A percentile compares a stretch with the other conserved stretches of the same genome.
Evolutionary conservation across 495 filamentous ascomycete genomes (phyloP).

Genomic region (Oleoguttula mirabilis): DNA sequence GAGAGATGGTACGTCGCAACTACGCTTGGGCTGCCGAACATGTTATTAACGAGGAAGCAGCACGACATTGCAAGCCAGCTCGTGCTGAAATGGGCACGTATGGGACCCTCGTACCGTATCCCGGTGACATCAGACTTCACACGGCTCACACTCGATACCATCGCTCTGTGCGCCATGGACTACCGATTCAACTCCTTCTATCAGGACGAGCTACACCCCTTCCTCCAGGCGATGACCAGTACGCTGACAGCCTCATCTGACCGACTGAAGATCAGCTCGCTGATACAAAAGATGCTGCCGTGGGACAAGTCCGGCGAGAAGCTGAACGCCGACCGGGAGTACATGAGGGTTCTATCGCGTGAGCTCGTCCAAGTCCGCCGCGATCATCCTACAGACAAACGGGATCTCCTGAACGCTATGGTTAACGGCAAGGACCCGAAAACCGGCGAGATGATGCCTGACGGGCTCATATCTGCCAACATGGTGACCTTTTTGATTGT

Average conservation of each 20-base stretch:
- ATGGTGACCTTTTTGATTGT: conserved; percentile 24
- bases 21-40: background rate
- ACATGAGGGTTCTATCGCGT: conserved; percentile 42
- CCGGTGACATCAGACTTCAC: conserved; percentile 62
- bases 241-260: conserved; percentile 44
- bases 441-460: conserved; percentile 20
- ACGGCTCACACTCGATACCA: conserved; percentile 58
- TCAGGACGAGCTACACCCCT: conserved; percentile 52
- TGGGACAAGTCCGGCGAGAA: conserved; percentile 7
- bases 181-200: conserved; percentile 69
- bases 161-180: conserved; percentile 56
- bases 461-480: conserved; percentile 19
- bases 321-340: conserved; percentile 45
- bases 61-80: conserved; percentile 60
- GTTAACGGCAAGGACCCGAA: conserved; percentile 41
- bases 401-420: conserved; percentile 62
- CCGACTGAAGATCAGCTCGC: conserved; percentile 25
- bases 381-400: conserved; percentile 43
- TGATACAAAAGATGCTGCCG: conserved; percentile 8
- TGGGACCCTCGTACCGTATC: conserved; percentile 46
- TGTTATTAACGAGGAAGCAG: conserved; percentile 38
- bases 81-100: conserved; percentile 62
- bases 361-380: conserved; percentile 51
- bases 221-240: conserved; percentile 51
- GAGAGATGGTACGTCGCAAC: conserved; percentile 1